Percentiles rank a stretch among this genome's conserved stretches.
These are phyloP conservation scores for Mortierella sp. DNA, from an alignment of 371 early-diverging fungal species.

Conservation along the genomic window DNA sequence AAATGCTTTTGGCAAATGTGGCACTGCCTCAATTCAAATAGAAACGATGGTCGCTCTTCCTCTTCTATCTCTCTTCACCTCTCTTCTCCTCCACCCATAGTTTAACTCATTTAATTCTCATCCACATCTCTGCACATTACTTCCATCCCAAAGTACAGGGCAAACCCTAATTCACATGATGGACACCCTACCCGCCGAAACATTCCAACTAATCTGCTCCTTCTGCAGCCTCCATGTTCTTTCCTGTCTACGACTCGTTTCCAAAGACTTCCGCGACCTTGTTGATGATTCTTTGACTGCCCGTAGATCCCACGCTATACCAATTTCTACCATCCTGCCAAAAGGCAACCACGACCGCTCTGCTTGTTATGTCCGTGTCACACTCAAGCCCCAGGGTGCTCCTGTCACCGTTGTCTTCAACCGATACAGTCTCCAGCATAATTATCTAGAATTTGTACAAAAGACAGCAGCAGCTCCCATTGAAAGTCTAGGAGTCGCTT, in stretches of 20 bases:
- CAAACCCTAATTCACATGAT: slow-evolving; percentile 1
- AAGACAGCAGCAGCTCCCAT: not conserved
- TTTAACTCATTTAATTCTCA: too few species aligned
- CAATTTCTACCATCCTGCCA: not conserved
- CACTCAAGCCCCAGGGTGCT: slow-evolving; percentile 4
- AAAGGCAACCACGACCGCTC: slow-evolving; percentile 21
- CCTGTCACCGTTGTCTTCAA: slow-evolving; percentile 37
- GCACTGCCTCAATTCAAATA: not conserved
- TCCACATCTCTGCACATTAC: not conserved
- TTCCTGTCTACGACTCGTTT: slow-evolving; percentile 34
- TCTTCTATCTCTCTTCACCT: not conserved
- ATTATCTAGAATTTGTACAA: slow-evolving; percentile 53
- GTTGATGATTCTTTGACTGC: slow-evolving; percentile 51
- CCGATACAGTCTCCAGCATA: slow-evolving; percentile 30
- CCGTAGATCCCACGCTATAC: slow-evolving; percentile 26
- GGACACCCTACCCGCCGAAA: slow-evolving; percentile 32
- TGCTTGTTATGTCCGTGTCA: slow-evolving; percentile 36
- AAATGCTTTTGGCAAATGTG: not conserved
- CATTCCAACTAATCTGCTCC: slow-evolving; percentile 47
- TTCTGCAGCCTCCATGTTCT: slow-evolving; percentile 38
- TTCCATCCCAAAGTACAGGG: not conserved
- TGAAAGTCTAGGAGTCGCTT: not conserved
- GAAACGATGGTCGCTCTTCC: not conserved
- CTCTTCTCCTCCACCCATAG: not conserved
- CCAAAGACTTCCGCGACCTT: slow-evolving; percentile 29